Conservation (phyloP, 2,329 filamentous ascomycete species). For the Cercospora citrullina region DNA sequence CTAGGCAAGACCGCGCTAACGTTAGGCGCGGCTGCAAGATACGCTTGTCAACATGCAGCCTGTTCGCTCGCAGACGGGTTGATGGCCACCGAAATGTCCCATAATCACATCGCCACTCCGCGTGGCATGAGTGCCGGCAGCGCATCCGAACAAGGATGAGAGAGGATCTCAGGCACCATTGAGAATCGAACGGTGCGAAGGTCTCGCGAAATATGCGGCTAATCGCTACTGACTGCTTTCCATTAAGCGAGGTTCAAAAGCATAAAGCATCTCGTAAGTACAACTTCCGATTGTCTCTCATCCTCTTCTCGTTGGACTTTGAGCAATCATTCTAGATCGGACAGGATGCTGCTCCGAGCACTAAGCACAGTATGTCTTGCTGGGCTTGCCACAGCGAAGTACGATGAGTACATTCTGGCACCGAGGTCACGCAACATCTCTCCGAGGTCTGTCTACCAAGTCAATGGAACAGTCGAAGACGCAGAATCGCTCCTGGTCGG, state of each 20-base stretch:
- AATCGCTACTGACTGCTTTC: background rate
- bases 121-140: background rate
- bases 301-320: background rate
- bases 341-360: constrained; percentile 5
- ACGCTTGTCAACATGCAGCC: background rate
- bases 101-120: background rate
- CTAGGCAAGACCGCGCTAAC: background rate
- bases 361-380: constrained; percentile 12
- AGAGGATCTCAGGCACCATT: background rate
- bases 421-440: constrained; percentile 42
- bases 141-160: background rate
- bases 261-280: background rate
- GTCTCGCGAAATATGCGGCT: background rate
- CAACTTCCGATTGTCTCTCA: background rate
- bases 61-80: background rate
- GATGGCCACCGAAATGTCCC: background rate
- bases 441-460: constrained; percentile 42
- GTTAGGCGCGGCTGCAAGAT: background rate
- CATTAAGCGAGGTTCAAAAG: background rate
- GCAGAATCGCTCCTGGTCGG: constrained; percentile 39
- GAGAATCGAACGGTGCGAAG: background rate
- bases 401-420: constrained; percentile 46
- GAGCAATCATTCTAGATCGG: background rate
- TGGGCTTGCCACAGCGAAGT: constrained; percentile 30
- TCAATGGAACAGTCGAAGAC: constrained; percentile 43